phyloP scores from a whole-genome alignment of 768 basidiomycete species.

The Termitomyces sp. region DNA sequence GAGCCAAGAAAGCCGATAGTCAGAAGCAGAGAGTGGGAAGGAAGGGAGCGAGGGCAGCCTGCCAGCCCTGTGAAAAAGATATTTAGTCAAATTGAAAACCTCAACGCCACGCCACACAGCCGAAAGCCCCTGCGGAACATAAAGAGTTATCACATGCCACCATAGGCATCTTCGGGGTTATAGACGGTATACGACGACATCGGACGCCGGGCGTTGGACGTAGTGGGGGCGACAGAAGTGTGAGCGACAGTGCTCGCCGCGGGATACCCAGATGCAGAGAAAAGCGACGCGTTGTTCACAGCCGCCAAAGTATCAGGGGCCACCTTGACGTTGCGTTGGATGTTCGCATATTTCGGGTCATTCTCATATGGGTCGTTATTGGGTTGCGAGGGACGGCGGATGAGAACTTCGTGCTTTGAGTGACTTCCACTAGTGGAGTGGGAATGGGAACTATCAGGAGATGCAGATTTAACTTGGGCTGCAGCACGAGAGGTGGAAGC shows the following conservation, averaged over 20 bases:
- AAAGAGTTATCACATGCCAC: slow-evolving; percentile 48
- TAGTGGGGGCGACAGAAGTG: background rate
- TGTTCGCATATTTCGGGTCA: slow-evolving; percentile 15
- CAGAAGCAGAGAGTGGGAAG: background rate
- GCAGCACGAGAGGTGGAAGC: slow-evolving; percentile 9
- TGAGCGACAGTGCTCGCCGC: background rate
- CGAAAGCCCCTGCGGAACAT: background rate
- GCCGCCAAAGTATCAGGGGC: slow-evolving; percentile 2
- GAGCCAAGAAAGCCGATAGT: slow-evolving; percentile 1
- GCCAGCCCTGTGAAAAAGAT: background rate
- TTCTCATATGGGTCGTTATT: slow-evolving; percentile 8
- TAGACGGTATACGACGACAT: slow-evolving; percentile 46
- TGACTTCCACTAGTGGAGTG: background rate
- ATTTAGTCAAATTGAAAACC: background rate
- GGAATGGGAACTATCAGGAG: slow-evolving; percentile 4
- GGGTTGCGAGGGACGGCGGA: slow-evolving; percentile 15
- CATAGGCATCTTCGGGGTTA: slow-evolving; percentile 66
- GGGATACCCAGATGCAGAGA: background rate
- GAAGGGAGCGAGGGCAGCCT: slow-evolving; percentile 8
- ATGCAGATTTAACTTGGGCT: background rate
- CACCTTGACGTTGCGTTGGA: slow-evolving; percentile 20
- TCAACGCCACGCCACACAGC: background rate
- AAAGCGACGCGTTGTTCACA: background rate
- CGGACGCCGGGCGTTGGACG: slow-evolving; percentile 9
- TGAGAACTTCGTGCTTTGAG: slow-evolving; percentile 1